phyloP scores from a whole-genome alignment of 306 rosid genomes.

The Erythrophleum fordii region DNA sequence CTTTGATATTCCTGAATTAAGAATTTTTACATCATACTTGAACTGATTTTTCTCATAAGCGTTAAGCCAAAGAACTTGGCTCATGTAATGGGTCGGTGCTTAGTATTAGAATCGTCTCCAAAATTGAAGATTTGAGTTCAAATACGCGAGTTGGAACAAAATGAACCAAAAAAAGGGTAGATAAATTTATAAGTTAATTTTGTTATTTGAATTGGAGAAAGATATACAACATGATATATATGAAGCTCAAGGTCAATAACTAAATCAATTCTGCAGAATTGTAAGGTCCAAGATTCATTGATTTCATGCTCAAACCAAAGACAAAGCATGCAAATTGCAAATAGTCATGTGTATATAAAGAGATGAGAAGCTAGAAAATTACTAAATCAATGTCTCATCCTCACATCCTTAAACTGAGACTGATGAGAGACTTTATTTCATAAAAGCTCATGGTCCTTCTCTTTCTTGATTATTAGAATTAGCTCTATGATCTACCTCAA shows the following conservation, averaged over 20 bases:
- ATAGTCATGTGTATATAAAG: conserved; percentile 21
- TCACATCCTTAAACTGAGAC: not conserved
- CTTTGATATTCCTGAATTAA: not conserved
- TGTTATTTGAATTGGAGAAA: too few relatives aligned
- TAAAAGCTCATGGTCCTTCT: not conserved
- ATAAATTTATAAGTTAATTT: too few relatives aligned
- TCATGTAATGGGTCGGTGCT: not conserved
- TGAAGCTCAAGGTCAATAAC: not conserved
- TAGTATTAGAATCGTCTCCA: not conserved
- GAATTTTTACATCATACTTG: not conserved
- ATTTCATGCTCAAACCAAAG: not conserved
- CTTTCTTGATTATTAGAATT: not conserved
- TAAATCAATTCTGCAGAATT: not conserved
- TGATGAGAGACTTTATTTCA: not conserved
- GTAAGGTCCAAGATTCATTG: not conserved
- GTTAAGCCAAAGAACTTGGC: not conserved
- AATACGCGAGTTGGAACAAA: not conserved
- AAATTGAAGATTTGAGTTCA: not conserved
- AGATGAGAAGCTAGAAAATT: not conserved
- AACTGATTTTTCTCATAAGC: not conserved
- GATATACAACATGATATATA: not conserved
- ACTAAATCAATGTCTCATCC: too few relatives aligned
- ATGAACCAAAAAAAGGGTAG: too few relatives aligned
- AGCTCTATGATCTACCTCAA: conserved; percentile 53
- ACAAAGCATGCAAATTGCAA: conserved; percentile 9